phyloP scores from a whole-genome alignment of 805 yeast genomes.

The Yamadazyma sp. region DNA sequence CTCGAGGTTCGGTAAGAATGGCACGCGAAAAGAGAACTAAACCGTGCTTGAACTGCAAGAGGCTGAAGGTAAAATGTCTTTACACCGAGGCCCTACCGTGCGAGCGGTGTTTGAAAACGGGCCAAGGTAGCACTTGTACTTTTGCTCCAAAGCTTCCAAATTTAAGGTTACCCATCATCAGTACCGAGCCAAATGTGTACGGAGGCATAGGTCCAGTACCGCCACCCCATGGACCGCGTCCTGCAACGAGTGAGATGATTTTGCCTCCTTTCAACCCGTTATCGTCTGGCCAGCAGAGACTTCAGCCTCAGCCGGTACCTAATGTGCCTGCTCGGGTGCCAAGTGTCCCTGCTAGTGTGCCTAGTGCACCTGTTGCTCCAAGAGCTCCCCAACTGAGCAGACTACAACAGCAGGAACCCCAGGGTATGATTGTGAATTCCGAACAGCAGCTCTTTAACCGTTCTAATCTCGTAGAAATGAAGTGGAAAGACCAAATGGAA shows the following conservation, averaged over 20 bases:
- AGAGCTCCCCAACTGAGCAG: no score
- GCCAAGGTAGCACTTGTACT: slow-evolving; percentile 48
- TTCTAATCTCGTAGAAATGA: not conserved
- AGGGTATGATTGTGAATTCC: no score
- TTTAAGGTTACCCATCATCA: slow-evolving; percentile 28
- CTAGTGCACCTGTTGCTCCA: not conserved
- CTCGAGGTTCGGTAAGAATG: slow-evolving; percentile 18
- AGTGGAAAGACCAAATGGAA: slow-evolving; percentile 38
- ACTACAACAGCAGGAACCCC: no score
- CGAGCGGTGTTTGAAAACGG: slow-evolving; percentile 52
- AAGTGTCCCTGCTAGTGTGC: not conserved
- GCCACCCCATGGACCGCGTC: not conserved
- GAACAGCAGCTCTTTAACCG: not conserved
- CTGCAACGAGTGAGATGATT: not conserved
- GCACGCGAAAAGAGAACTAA: slow-evolving; percentile 46
- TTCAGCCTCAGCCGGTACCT: not conserved
- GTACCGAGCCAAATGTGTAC: not conserved
- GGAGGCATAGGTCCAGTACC: not conserved
- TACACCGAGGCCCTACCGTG: slow-evolving; percentile 52
- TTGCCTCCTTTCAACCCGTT: not conserved
- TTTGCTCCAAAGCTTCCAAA: slow-evolving; percentile 56
- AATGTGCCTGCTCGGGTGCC: not conserved
- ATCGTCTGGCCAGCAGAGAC: not conserved
- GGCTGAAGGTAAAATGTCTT: slow-evolving; percentile 61
- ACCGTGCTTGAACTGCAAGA: slow-evolving; percentile 65